These are phyloP conservation scores for Penicillium canescens DNA, from an alignment of 495 filamentous ascomycete species.

Conservation along the genomic window DNA sequence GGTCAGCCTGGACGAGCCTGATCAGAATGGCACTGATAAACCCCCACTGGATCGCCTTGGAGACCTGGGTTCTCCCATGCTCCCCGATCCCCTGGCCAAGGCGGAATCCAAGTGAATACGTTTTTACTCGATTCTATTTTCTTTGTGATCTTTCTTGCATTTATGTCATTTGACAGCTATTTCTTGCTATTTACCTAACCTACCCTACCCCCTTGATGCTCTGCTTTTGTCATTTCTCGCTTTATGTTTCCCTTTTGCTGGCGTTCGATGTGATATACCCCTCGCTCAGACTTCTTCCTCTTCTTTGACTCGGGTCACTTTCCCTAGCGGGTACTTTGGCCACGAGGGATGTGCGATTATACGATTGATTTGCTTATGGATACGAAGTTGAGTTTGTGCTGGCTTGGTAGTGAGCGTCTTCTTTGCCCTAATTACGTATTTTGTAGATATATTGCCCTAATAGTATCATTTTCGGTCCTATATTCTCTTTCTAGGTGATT, in stretches of 20 bases:
- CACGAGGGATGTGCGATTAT: slow-evolving; percentile 19
- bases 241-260: slow-evolving; percentile 19
- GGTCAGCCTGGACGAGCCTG: slow-evolving; percentile 11
- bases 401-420: neutral
- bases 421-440: neutral
- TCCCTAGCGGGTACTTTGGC: slow-evolving; percentile 21
- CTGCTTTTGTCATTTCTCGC: neutral
- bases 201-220: slow-evolving; percentile 16
- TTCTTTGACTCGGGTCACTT: slow-evolving; percentile 18
- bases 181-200: slow-evolving; percentile 10
- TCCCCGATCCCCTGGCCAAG: slow-evolving; percentile 29
- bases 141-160: slow-evolving; percentile 1
- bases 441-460: neutral
- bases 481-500: no score
- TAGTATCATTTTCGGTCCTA: neutral
- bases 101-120: slow-evolving; percentile 21
- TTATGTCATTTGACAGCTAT: slow-evolving; percentile 10
- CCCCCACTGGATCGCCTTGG: slow-evolving; percentile 25
- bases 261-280: slow-evolving; percentile 54
- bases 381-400: slow-evolving; percentile 3
- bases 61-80: slow-evolving; percentile 26
- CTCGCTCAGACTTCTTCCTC: slow-evolving; percentile 30
- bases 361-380: slow-evolving; percentile 11
- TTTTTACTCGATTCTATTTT: slow-evolving; percentile 4
- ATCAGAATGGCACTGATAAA: slow-evolving; percentile 3